Base-by-base conservation (phyloP, 495 filamentous ascomycete species). In the Lasiosphaeria ovina region DNA sequence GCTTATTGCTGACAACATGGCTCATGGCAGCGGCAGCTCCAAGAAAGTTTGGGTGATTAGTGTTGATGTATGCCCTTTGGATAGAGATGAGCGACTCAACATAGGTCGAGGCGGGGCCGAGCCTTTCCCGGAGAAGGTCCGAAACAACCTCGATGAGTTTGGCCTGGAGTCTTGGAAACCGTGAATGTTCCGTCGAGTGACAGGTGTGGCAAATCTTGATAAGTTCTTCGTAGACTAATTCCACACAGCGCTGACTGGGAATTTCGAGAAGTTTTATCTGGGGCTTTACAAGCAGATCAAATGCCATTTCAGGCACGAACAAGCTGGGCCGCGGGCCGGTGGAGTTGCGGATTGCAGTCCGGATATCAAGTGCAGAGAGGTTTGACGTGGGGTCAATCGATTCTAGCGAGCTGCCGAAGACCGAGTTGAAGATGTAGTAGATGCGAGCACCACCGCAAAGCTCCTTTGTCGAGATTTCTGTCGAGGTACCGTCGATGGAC, bases 121-220 rank as follows among this genome's bases (percentile, higher is more conserved):
- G 77, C 47, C 92, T 84, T 74, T 99, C 94, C 51, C 94, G 87
- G 51, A 99, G 84, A 49, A 99, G 87, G 70, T 99, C 94, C 7
- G 93, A 97, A 1, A 99, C 94, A 7, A 97, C 94, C 73, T 99
- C 94, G 60, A 99, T 99, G 17, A 99, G 85, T 70, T 97, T 99
- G 35, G 86, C 94, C 73, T 99, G 94, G 11, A 99, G 82, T 49
- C 94, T 88, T 6, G 94, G 94, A 71, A 95, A 99, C 50, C 94
- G 81, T 51, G 90, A 83, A 14, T 97, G 84, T 72, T 99, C 94
- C 32, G 89, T 93, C 4, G 91, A 97, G 51, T 95, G 95, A 77
- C 94, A 99, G 2, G 94, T 99, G 72, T 99, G 94, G 72, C 94
- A 95, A 57, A 99, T 97, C 74, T 99, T 99, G 76, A 99, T 99